Percentiles rank a stretch among this genome's conserved stretches.
Conservation (phyloP, 352 stramenopile genomes). For the Pythium folliculosum region DNA sequence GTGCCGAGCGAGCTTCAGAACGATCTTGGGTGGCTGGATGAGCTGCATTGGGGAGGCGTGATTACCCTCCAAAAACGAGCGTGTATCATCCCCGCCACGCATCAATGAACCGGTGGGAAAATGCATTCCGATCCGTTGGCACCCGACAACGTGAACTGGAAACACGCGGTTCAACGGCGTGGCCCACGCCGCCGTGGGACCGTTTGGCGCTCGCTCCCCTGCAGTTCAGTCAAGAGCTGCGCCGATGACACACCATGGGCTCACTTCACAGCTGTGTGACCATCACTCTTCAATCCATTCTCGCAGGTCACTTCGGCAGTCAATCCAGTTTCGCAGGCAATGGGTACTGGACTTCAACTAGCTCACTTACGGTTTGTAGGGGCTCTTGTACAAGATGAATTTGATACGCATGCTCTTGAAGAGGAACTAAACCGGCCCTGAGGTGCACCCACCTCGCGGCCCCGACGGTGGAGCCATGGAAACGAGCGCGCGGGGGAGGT, state of each 20-base stretch:
- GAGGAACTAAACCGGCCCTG: neutral
- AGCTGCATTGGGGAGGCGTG: too few species aligned
- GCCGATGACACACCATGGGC: neutral
- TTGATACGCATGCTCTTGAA: conserved; percentile 14
- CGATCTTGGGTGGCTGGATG: too few species aligned
- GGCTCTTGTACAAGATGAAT: conserved; percentile 4
- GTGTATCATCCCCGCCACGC: too few species aligned
- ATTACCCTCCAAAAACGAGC: too few species aligned
- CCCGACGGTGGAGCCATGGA: conserved; percentile 1
- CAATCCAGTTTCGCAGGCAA: conserved; percentile 16
- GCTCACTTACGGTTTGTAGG: conserved; percentile 10
- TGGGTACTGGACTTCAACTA: conserved; percentile 13
- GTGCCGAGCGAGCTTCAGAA: too few species aligned
- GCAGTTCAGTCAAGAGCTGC: too few species aligned
- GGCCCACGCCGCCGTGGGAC: too few species aligned
- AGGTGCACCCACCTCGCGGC: conserved; percentile 8
- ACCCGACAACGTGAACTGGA: too few species aligned
- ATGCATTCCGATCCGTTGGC: too few species aligned
- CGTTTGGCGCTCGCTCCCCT: too few species aligned
- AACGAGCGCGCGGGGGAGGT: neutral
- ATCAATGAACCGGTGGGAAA: too few species aligned
- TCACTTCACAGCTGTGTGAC: neutral
- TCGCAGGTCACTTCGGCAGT: conserved; percentile 17
- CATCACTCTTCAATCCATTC: conserved; percentile 5
- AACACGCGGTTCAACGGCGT: too few species aligned